These are phyloP conservation scores for Steccherinum ochraceum DNA, from an alignment of 768 basidiomycete species.

Conservation along the genomic window DNA sequence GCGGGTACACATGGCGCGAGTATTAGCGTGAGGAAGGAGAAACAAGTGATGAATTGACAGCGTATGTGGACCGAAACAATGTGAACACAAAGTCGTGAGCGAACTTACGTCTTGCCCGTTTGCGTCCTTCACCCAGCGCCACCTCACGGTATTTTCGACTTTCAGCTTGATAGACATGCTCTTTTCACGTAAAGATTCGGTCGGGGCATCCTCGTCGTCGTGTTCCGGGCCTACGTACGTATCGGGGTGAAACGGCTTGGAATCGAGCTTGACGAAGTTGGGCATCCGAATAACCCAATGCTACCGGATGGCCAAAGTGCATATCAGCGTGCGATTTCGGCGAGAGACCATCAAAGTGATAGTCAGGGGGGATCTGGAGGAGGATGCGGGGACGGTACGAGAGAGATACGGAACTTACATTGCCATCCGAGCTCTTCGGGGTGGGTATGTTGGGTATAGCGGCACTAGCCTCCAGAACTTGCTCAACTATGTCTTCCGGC, in stretches of 20 bases:
- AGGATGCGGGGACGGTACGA: not conserved
- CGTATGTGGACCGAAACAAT: constrained; percentile 1
- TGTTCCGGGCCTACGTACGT: constrained; percentile 81
- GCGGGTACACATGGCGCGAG: not conserved
- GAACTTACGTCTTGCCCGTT: constrained; percentile 70
- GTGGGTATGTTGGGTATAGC: constrained; percentile 84
- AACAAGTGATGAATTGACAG: not conserved
- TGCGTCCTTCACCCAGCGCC: constrained; percentile 86
- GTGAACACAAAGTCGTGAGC: not conserved
- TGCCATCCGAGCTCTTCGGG: constrained; percentile 72
- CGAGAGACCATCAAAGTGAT: not conserved
- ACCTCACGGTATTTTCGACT: constrained; percentile 91
- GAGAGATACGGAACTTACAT: constrained; percentile 42
- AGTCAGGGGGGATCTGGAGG: not conserved
- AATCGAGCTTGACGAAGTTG: constrained; percentile 87
- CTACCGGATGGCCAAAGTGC: constrained; percentile 29
- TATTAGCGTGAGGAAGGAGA: constrained; percentile 2
- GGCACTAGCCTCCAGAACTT: constrained; percentile 61
- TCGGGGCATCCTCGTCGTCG: constrained; percentile 57
- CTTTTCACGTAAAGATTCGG: constrained; percentile 63
- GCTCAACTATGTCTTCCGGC: constrained; percentile 47
- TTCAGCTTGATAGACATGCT: constrained; percentile 82
- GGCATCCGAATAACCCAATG: constrained; percentile 92
- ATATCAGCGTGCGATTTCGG: not conserved
- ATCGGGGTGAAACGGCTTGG: constrained; percentile 85